Conservation (phyloP, 2,329 filamentous ascomycete species). For the Cytospora chrysosperma region DNA sequence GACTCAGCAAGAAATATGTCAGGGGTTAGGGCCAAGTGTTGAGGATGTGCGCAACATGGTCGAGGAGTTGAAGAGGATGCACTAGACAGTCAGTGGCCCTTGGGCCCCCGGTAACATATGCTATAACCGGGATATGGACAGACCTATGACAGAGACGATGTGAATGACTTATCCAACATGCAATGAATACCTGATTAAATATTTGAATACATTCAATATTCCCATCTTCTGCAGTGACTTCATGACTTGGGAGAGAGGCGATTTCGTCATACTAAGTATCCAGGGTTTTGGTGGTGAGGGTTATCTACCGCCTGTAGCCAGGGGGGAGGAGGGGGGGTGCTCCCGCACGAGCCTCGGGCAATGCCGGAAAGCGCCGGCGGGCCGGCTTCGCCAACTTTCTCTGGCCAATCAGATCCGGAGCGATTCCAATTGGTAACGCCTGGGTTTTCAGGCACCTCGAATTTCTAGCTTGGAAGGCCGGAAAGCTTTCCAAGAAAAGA, state of each 20-base stretch:
- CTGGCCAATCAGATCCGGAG: conserved; percentile 21
- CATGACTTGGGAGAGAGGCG: neutral
- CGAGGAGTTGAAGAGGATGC: conserved; percentile 62
- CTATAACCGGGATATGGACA: conserved; percentile 1
- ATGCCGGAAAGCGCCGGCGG: conserved; percentile 10
- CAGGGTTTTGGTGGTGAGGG: neutral
- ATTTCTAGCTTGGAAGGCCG: conserved; percentile 25
- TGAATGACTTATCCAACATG: neutral
- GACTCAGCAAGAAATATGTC: conserved; percentile 51
- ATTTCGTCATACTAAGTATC: neutral
- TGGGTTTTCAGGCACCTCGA: conserved; percentile 24
- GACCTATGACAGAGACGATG: neutral
- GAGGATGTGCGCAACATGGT: conserved; percentile 62
- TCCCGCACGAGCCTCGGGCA: neutral
- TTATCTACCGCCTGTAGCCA: no score
- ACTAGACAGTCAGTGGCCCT: no score
- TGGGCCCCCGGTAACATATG: neutral
- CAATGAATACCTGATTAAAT: no score
- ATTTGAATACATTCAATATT: no score
- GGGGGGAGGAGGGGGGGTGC: neutral
- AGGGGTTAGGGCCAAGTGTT: conserved; percentile 59
- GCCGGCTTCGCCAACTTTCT: conserved; percentile 5
- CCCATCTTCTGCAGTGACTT: neutral
- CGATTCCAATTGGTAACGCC: conserved; percentile 23
- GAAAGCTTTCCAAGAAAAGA: conserved; percentile 44